These are phyloP conservation scores for Pseudopyrenochaeta lycopersici DNA, from an alignment of 2,329 filamentous ascomycete genomes.

Conservation along the genomic window DNA sequence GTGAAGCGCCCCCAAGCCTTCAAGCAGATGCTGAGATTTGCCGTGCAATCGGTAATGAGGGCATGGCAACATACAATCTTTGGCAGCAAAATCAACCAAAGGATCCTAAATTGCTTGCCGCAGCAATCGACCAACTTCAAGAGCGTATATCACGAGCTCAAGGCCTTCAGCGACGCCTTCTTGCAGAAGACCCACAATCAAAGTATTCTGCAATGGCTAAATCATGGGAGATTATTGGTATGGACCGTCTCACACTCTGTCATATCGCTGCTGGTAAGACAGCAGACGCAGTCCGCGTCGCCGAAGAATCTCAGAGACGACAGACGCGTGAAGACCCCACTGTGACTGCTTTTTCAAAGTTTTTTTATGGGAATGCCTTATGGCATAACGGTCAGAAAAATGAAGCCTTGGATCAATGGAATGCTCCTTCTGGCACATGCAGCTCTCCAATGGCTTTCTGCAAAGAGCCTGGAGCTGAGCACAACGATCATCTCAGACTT, in stretches of 20 bases:
- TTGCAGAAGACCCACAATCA: no score
- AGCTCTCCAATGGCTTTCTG: slow-evolving; percentile 50
- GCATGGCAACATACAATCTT: no score
- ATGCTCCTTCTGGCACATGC: slow-evolving; percentile 29
- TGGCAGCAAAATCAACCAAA: slow-evolving; percentile 19
- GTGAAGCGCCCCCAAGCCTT: no score
- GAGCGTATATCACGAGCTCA: slow-evolving; percentile 28
- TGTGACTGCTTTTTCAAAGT: slow-evolving; percentile 41
- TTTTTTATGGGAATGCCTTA: slow-evolving; percentile 45
- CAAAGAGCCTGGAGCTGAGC: slow-evolving; percentile 51
- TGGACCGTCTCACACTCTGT: slow-evolving; percentile 47
- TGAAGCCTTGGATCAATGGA: slow-evolving; percentile 42
- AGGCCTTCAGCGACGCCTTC: slow-evolving; percentile 7
- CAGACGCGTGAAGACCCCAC: slow-evolving; percentile 28
- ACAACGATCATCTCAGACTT: slow-evolving; percentile 44
- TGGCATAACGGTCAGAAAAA: slow-evolving; percentile 25
- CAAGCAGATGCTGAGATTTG: no score
- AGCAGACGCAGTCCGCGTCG: slow-evolving; percentile 28
- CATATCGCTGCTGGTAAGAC: slow-evolving; percentile 30
- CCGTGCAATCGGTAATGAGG: no score
- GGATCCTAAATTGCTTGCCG: slow-evolving; percentile 26
- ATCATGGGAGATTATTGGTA: slow-evolving; percentile 44
- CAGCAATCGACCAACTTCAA: slow-evolving; percentile 39
- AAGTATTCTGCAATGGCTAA: no score
- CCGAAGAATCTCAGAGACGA: background rate